These are phyloP conservation scores for Tilletia indica DNA, from an alignment of 1,284 basidiomycete species.

Conservation along the genomic window DNA sequence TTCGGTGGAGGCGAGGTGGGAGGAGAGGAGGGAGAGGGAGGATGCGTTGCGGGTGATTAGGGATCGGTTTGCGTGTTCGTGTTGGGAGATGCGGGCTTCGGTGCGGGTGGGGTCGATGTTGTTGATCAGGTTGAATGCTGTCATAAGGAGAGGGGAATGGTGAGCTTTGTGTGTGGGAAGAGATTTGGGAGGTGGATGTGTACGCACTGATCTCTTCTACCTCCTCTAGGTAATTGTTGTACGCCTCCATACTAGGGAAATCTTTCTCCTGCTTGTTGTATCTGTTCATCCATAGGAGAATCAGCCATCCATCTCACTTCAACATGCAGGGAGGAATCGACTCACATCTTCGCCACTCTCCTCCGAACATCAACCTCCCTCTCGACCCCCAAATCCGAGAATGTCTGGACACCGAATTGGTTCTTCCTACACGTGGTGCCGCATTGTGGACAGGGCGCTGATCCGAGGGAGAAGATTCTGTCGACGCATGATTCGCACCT, in stretches of 20 bases:
- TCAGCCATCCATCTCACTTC: neutral
- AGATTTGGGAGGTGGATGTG: too few relatives aligned
- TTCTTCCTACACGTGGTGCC: slow-evolving; percentile 83
- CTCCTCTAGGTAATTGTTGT: slow-evolving; percentile 94
- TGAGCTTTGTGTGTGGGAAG: neutral
- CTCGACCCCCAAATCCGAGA: slow-evolving; percentile 92
- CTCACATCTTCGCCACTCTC: slow-evolving; percentile 79
- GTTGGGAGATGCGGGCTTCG: slow-evolving; percentile 72
- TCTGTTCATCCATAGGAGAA: neutral
- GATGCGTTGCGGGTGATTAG: slow-evolving; percentile 1
- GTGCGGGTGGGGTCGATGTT: slow-evolving; percentile 81
- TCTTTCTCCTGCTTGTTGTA: slow-evolving; percentile 80
- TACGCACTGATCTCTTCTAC: slow-evolving; percentile 87
- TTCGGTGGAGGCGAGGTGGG: slow-evolving; percentile 26
- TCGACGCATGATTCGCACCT: slow-evolving; percentile 72
- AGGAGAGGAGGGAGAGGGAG: neutral
- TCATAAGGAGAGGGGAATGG: slow-evolving; percentile 23
- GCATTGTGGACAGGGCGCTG: slow-evolving; percentile 93
- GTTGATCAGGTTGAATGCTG: slow-evolving; percentile 94
- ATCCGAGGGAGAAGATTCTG: slow-evolving; percentile 89
- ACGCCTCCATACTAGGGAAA: slow-evolving; percentile 75
- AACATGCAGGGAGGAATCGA: neutral
- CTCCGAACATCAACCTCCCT: slow-evolving; percentile 89
- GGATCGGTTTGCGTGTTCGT: slow-evolving; percentile 58
- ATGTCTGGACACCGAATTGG: slow-evolving; percentile 92